Percentiles rank a stretch among this genome's conserved stretches.
Evolutionary conservation across 2,329 filamentous ascomycete species (phyloP).

Genomic region (Hypoxylon sp.): DNA sequence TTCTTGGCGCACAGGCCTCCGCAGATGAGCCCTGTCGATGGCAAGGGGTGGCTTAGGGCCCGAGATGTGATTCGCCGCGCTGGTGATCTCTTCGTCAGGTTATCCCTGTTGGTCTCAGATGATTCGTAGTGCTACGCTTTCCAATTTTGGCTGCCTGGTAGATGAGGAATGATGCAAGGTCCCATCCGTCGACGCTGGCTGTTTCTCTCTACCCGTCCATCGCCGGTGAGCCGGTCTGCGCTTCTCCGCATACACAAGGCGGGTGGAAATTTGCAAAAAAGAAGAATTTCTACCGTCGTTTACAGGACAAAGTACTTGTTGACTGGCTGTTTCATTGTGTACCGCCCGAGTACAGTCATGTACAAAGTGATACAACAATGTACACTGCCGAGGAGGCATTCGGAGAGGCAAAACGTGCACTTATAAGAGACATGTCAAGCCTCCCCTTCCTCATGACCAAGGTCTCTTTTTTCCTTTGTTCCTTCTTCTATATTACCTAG

Average conservation of each 20-base stretch:
- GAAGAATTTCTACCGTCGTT: constrained; percentile 21
- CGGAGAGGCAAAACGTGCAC: constrained; percentile 6
- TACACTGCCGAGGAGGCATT: too few species aligned
- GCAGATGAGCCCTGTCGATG: constrained; percentile 16
- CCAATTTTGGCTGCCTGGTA: constrained; percentile 23
- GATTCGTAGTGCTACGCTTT: constrained; percentile 27
- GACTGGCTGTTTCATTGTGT: constrained; percentile 3
- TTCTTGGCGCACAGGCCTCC: constrained; percentile 36
- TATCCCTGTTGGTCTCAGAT: constrained; percentile 25
- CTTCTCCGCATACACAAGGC: constrained; percentile 23
- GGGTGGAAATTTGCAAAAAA: constrained; percentile 1
- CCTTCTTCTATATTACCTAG: constrained; percentile 7
- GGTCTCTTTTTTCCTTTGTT: constrained; percentile 18
- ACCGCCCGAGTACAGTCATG: not conserved
- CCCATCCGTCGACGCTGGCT: constrained; percentile 22
- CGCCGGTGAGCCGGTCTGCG: constrained; percentile 18
- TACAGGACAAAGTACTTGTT: constrained; percentile 23
- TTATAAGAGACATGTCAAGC: constrained; percentile 26
- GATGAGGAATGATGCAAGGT: constrained; percentile 37
- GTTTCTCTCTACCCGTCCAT: constrained; percentile 16
- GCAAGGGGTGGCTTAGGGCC: constrained; percentile 27
- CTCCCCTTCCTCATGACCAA: constrained; percentile 3
- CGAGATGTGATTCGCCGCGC: constrained; percentile 29
- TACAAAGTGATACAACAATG: constrained; percentile 21
- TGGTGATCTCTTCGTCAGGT: constrained; percentile 15